phyloP scores from a whole-genome alignment of 306 rosid species.

The Corylus avellana region DNA sequence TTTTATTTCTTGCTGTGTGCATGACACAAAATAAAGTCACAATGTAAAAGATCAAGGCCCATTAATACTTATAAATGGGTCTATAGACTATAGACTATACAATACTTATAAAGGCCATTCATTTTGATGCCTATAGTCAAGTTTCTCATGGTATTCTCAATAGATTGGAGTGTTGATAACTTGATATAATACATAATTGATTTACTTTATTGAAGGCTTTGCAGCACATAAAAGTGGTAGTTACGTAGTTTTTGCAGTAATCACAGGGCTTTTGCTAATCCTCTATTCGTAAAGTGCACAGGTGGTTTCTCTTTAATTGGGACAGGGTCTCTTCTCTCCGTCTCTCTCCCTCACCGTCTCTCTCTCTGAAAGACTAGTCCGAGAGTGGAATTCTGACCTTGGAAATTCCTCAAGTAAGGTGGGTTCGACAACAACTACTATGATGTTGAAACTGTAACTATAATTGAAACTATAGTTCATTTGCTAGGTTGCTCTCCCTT shows the following conservation, averaged over 20 bases:
- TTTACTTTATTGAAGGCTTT: too few relatives aligned
- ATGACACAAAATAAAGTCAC: too few relatives aligned
- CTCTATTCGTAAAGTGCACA: slow-evolving; percentile 28
- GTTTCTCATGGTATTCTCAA: not conserved
- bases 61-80: too few relatives aligned
- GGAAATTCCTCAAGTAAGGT: slow-evolving; percentile 43
- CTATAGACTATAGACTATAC: too few relatives aligned
- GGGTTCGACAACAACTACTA: slow-evolving; percentile 29
- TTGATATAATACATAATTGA: too few relatives aligned
- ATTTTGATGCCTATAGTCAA: not conserved
- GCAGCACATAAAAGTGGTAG: slow-evolving; percentile 32
- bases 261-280: slow-evolving; percentile 29
- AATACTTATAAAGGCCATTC: too few relatives aligned
- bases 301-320: slow-evolving; percentile 19
- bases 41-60: too few relatives aligned
- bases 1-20: too few relatives aligned
- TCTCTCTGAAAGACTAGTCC: slow-evolving; percentile 25
- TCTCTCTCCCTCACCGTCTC: slow-evolving; percentile 14
- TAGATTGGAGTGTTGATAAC: not conserved
- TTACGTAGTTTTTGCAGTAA: slow-evolving; percentile 44
- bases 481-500: not conserved
- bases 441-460: slow-evolving; percentile 13
- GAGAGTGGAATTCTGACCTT: slow-evolving; percentile 33
- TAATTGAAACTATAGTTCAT: slow-evolving; percentile 4
- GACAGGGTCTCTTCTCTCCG: not conserved